A percentile compares a stretch with the other conserved stretches of the same genome.
phyloP scores from a whole-genome alignment of 176 grass and related monocot species.

The Triticum timopheevii region DNA sequence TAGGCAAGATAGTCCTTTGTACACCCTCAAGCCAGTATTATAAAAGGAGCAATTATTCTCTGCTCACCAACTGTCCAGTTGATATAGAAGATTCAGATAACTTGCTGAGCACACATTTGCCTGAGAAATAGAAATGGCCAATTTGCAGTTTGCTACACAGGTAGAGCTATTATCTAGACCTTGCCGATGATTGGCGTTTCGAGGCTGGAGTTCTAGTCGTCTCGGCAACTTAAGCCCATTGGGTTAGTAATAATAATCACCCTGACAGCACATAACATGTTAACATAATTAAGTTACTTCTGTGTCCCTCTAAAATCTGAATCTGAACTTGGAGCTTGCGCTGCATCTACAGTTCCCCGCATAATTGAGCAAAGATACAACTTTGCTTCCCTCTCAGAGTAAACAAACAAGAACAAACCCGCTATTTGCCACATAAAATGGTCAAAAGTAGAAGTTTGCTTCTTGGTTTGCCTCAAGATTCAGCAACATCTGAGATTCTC shows the following conservation, averaged over 20 bases:
- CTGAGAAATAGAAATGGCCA: not conserved
- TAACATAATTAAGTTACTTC: not conserved
- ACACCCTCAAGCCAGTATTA: not conserved
- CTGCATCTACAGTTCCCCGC: constrained; percentile 29
- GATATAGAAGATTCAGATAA: constrained; percentile 29
- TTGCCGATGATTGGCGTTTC: constrained; percentile 6
- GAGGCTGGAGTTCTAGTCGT: constrained; percentile 9
- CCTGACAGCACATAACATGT: no score
- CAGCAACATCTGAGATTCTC: not conserved
- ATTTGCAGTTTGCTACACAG: constrained; percentile 17
- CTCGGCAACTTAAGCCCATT: constrained; percentile 24
- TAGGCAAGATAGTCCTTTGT: constrained; percentile 32
- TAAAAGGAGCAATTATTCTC: constrained; percentile 14
- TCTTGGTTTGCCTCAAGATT: constrained; percentile 23
- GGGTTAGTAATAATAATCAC: not conserved
- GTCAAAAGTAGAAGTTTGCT: constrained; percentile 28
- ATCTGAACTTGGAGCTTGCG: constrained; percentile 22
- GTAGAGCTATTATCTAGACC: not conserved
- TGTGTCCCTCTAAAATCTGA: constrained; percentile 21
- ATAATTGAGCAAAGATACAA: constrained; percentile 30
- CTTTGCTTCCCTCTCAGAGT: constrained; percentile 19
- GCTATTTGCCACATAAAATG: constrained; percentile 25
- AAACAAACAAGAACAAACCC: not conserved
- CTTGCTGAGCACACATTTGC: not conserved
- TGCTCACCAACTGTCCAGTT: not conserved